Conservation (phyloP, 2,329 filamentous ascomycete genomes). For the Ceratocystis diversiconidia region DNA sequence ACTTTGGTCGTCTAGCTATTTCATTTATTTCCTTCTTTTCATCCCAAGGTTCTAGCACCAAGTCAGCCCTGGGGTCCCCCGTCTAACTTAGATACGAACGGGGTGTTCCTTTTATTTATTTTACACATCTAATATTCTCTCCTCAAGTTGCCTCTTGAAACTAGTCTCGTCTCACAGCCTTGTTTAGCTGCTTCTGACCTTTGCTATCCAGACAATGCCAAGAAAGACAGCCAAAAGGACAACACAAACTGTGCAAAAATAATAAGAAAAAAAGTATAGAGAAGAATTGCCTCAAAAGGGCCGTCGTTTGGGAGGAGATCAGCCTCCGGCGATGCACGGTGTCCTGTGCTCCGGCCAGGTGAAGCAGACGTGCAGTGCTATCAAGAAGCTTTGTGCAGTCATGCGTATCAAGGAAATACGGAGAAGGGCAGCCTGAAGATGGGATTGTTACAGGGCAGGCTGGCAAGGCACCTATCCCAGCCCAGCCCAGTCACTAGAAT, state of each 20-base stretch:
- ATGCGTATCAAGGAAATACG: no score
- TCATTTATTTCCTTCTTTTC: not conserved
- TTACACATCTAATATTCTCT: not conserved
- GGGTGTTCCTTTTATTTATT: not conserved
- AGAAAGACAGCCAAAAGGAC: not conserved
- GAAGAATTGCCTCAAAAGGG: not conserved
- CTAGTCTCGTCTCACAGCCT: conserved; percentile 1
- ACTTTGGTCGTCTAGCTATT: not conserved
- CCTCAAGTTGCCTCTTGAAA: not conserved
- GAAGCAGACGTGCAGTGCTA: no score
- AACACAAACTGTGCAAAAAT: not conserved
- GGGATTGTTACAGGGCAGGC: no score
- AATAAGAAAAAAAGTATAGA: not conserved
- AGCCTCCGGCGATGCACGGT: not conserved
- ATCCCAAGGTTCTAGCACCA: not conserved
- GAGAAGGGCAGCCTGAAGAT: no score
- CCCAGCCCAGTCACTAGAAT: not conserved
- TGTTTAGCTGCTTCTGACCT: not conserved
- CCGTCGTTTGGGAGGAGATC: not conserved
- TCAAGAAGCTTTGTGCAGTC: no score
- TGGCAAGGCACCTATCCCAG: no score
- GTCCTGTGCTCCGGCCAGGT: no score
- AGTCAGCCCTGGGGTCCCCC: not conserved
- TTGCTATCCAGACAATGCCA: not conserved
- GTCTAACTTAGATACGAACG: not conserved